Conservation (phyloP, 2,329 filamentous ascomycete species). For the Ophiobolus disseminans region DNA sequence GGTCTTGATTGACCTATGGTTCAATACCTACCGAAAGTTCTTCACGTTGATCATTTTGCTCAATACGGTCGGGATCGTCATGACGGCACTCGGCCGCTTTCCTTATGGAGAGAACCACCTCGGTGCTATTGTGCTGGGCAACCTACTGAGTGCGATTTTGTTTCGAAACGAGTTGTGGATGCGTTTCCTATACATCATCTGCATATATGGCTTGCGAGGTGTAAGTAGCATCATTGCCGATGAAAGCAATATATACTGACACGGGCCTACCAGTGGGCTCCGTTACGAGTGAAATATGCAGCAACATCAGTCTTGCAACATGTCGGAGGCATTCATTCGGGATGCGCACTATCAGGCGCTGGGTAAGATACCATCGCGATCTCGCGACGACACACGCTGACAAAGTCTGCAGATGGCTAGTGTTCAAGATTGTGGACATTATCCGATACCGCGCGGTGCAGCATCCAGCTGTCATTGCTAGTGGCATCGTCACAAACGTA, state of each 20-base stretch:
- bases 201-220: slow-evolving; percentile 39
- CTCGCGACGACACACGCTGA: slow-evolving; percentile 11
- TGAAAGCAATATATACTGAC: slow-evolving; percentile 11
- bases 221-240: slow-evolving; percentile 13
- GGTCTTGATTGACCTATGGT: slow-evolving; percentile 43
- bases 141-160: slow-evolving; percentile 40
- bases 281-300: slow-evolving; percentile 37
- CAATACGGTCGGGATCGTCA: slow-evolving; percentile 39
- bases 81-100: slow-evolving; percentile 38
- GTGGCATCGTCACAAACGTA: slow-evolving; percentile 42
- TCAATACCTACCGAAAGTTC: slow-evolving; percentile 47
- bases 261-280: slow-evolving; percentile 37
- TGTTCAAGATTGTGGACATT: slow-evolving; percentile 46
- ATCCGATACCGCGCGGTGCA: slow-evolving; percentile 42
- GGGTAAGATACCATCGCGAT: slow-evolving; percentile 24
- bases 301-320: slow-evolving; percentile 44
- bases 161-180: slow-evolving; percentile 45
- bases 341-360: slow-evolving; percentile 45
- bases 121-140: slow-evolving; percentile 43
- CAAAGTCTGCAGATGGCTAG: slow-evolving; percentile 33
- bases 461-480: slow-evolving; percentile 40
- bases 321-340: slow-evolving; percentile 45
- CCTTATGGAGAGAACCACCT: slow-evolving; percentile 42
- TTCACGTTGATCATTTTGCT: slow-evolving; percentile 42
- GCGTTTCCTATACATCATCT: slow-evolving; percentile 41